Evolutionary conservation across 768 basidiomycete species (phyloP), one percentile per base, ranked within the genome.

Genomic region (Suillus plorans): DNA sequence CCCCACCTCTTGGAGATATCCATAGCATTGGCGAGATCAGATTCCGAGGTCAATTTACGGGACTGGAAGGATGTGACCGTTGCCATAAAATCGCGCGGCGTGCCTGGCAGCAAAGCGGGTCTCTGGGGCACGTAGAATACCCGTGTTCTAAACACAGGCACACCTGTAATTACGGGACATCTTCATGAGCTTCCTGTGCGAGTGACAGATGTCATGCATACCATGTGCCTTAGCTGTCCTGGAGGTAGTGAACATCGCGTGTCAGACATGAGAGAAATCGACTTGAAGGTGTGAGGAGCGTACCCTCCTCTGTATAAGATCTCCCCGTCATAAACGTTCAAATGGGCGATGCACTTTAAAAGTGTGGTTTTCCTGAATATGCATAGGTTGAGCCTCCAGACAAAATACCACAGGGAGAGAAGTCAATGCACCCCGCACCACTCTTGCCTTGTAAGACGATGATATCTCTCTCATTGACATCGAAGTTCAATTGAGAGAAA

Each of bases 81-180:
- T 4, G 76, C 71, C 63, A 95, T 77, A 69, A 96, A 92, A 64
- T 89, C 87, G 28, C 82, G 80, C 0, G 95, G 95, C 3, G 90
- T 89, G 5, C 90, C 90, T 1, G 93, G 86, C 25, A 97, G 85
- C n/a, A 96, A 80, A 1, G 94, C 91, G 0, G 95, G 90, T 47
- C 95, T 82, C 76, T 97, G 95, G 1, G 95, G 94, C 31, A 96
- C 88, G 73, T 97, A 97, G 64, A 89, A 84, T 3, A 97, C 87
- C 62, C 82, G 84, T 0, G 89, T 94, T 60, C 95, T 86, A 77
- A 88, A 97, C 20, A 73, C 72, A 3, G 95, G 92, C 28, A 95
- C 85, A 14, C 90, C 93, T 90, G 70, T 41, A 9, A 58, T 5
- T 16, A 55, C 28, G 34, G 41, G 52, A 25, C 9, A 25, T 13